Conservation (phyloP, 75 land plant species). For the Sequoiadendron giganteum region DNA sequence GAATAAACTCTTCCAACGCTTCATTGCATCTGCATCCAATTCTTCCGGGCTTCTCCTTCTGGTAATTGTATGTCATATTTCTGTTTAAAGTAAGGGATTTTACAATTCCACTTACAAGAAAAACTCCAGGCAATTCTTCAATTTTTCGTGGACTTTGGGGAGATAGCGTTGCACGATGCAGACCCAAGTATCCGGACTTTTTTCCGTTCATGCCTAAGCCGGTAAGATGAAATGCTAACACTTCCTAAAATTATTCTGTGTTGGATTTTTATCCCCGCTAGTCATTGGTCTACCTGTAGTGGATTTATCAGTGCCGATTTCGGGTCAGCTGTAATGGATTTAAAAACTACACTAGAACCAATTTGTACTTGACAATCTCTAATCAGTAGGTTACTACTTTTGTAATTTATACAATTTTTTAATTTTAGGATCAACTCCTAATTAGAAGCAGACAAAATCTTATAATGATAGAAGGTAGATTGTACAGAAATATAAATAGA, state of each 20-base stretch:
- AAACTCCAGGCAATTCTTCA: constrained; percentile 80
- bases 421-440: not conserved
- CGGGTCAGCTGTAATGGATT: not conserved
- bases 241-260: not conserved
- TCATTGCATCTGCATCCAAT: constrained; percentile 53
- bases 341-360: not conserved
- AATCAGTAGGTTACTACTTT: not conserved
- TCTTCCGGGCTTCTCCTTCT: constrained; percentile 75
- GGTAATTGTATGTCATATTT: constrained; percentile 28
- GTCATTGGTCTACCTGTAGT: not conserved
- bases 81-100: not conserved
- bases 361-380: not conserved
- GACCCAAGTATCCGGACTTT: constrained; percentile 83
- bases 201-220: constrained; percentile 87
- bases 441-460: not conserved
- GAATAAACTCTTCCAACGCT: constrained; percentile 83
- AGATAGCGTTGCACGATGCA: constrained; percentile 87
- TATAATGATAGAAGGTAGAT: not conserved
- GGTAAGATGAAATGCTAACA: constrained; percentile 38
- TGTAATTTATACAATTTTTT: not conserved
- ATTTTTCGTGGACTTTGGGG: constrained; percentile 94
- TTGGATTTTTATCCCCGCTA: not conserved
- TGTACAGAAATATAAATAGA: not conserved
- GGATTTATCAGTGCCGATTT: not conserved
- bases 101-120: not conserved